Conservation (phyloP, 78 protist genomes). For the Dictyostelium purpureum region DNA sequence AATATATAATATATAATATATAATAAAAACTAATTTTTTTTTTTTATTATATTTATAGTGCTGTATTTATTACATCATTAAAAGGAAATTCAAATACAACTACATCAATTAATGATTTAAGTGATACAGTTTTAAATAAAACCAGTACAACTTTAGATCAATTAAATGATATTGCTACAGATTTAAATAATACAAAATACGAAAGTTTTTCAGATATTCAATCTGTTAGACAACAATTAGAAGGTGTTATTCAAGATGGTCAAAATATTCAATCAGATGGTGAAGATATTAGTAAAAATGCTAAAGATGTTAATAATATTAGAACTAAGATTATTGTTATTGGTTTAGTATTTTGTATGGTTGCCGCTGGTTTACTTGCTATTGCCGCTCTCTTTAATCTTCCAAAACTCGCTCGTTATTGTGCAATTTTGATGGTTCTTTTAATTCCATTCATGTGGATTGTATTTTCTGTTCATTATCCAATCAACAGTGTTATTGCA, state of each 20-base stretch:
- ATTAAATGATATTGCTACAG: not conserved
- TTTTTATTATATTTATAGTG: not conserved
- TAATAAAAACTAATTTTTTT: not conserved
- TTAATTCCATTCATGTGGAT: conserved; percentile 72
- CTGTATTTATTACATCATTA: conserved; percentile 27
- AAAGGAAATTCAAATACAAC: conserved; percentile 23
- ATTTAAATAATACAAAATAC: not conserved
- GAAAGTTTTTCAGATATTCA: not conserved
- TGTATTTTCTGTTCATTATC: conserved; percentile 67
- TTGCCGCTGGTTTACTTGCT: not conserved
- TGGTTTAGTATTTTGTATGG: conserved; percentile 44
- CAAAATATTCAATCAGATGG: not conserved
- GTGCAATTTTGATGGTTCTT: not conserved
- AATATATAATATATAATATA: no score
- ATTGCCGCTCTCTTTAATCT: not conserved
- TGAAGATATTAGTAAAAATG: not conserved
- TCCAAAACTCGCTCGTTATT: not conserved
- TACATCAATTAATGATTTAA: not conserved
- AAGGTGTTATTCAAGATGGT: not conserved
- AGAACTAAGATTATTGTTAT: conserved; percentile 5
- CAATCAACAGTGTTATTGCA: conserved; percentile 32
- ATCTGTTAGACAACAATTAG: not conserved
- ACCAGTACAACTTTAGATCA: not conserved
- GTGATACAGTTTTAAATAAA: conserved; percentile 21
- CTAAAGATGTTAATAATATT: not conserved